phyloP scores from a whole-genome alignment of 805 yeast species.

The Isabelozyma gotoi region DNA sequence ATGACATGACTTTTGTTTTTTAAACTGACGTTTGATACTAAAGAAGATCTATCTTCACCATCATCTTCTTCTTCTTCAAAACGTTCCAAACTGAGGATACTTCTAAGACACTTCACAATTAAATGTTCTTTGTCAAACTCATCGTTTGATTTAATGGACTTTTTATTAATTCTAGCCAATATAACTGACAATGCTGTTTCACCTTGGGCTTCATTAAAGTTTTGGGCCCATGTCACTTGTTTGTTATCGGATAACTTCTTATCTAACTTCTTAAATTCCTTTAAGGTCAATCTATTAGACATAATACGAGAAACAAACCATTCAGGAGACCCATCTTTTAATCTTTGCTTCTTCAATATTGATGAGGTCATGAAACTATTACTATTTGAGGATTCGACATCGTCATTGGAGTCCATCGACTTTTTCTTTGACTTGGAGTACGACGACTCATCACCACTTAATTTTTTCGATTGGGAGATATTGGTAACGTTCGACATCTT shows the following conservation, averaged over 20 bases:
- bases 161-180: slow-evolving; percentile 36
- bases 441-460: background rate
- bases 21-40: slow-evolving; percentile 6
- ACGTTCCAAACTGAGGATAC: slow-evolving; percentile 27
- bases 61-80: slow-evolving; percentile 10
- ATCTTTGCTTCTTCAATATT: slow-evolving; percentile 18
- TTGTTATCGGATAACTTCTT: slow-evolving; percentile 27
- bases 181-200: slow-evolving; percentile 42
- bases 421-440: slow-evolving; percentile 9
- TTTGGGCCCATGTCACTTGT: slow-evolving; percentile 26
- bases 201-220: slow-evolving; percentile 41
- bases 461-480: background rate
- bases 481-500: too few relatives aligned
- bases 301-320: slow-evolving; percentile 41
- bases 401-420: slow-evolving; percentile 6
- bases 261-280: slow-evolving; percentile 34
- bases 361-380: slow-evolving; percentile 9
- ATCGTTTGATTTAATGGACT: slow-evolving; percentile 44
- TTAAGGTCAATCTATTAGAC: slow-evolving; percentile 29
- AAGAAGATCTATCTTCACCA: slow-evolving; percentile 6
- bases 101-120: slow-evolving; percentile 38
- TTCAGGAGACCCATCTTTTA: slow-evolving; percentile 39
- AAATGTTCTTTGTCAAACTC: slow-evolving; percentile 40
- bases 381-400: slow-evolving; percentile 6
- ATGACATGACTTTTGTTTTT: slow-evolving; percentile 32